Base-by-base conservation (phyloP, 1,284 basidiomycete species). In the Leccinum huronense region DNA sequence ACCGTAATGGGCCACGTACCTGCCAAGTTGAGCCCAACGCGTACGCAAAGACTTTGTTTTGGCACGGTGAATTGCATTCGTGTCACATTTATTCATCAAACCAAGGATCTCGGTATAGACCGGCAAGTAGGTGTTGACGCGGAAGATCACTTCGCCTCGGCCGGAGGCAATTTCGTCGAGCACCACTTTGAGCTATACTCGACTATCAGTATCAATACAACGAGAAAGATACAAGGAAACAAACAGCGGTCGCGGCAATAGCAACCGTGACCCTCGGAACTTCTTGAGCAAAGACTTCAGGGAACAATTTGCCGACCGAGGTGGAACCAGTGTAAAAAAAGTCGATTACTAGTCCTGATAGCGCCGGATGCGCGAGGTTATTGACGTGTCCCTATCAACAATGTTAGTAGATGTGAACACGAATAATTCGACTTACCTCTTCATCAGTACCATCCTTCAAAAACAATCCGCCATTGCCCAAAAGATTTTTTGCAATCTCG, bases 371-470 rank as follows among this genome's bases (percentile, higher is more conserved):
- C 0, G 62, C 55, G 3, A 68, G 60, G 5, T 67, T 68, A 8
- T 68, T 68, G 3, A 16, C 27, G 8, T 58, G 59, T 16, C 62
- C 66, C 66, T 67, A 16, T 1, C 2, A 14, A 10, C 7, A 40
- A 5, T 5, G 8, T 66, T 5, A 62, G 58, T 31, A 6, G 5
- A 6, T 11, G 5, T 27, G 10, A 13, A 23, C 23, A 3, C 1
- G 8, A 36, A 53, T 11, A 5, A 14, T 6, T 27, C 0, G 3
- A 1, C 58, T 58, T 36, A 67, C 63, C 36, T 68, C 48, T 1
- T 42, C 59, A 40, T 68, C 61, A 2, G 19, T 23, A 7, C 66
- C 61, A 33, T 66, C 23, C 16, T 14, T 62, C 19, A 67, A 36
- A 23, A 68, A 67, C 4, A 27, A 0, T 2, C 38, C 51, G 5